Conservation (phyloP, 2,329 filamentous ascomycete species). For the Fusarium tricinctum region DNA sequence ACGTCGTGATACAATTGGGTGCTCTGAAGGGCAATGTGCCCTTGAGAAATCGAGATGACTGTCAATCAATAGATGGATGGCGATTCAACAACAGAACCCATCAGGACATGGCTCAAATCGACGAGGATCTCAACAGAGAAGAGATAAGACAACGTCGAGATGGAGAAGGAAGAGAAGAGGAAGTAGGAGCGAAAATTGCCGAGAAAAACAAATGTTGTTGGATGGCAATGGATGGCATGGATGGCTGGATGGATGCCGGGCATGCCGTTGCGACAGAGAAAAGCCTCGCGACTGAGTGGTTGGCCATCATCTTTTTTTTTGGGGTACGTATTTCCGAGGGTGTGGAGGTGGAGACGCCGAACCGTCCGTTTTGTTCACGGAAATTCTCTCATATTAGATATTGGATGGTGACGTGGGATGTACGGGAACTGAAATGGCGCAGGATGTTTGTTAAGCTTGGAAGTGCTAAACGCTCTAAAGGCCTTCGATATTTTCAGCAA, state of each 20-base stretch:
- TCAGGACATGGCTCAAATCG: conserved; percentile 41
- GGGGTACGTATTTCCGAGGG: conserved; percentile 43
- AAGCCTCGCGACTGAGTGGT: conserved; percentile 46
- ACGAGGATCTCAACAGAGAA: conserved; percentile 39
- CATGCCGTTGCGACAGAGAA: conserved; percentile 48
- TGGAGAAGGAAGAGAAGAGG: conserved; percentile 18
- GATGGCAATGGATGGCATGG: conserved; percentile 28
- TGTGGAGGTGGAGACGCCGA: conserved; percentile 50
- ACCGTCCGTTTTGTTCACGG: conserved; percentile 41
- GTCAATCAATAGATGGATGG: conserved; percentile 19
- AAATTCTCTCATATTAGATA: conserved; percentile 48
- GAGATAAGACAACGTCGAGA: conserved; percentile 35
- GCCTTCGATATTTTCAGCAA: too few species aligned
- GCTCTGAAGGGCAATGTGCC: conserved; percentile 17
- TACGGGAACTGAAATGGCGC: conserved; percentile 11
- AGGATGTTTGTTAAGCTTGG: neutral
- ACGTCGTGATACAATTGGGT: conserved; percentile 19
- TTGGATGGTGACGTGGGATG: conserved; percentile 6
- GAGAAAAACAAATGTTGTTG: conserved; percentile 34
- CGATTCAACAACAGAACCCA: conserved; percentile 30
- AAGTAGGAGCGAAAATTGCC: conserved; percentile 25
- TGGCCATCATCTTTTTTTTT: conserved; percentile 39
- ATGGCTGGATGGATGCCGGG: conserved; percentile 39
- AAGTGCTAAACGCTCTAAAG: too few species aligned
- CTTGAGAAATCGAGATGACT: conserved; percentile 14